A percentile compares a stretch with the other conserved stretches of the same genome.
Conservation (phyloP, 2,329 filamentous ascomycete species). For the Aspergillus pseudonomiae region DNA sequence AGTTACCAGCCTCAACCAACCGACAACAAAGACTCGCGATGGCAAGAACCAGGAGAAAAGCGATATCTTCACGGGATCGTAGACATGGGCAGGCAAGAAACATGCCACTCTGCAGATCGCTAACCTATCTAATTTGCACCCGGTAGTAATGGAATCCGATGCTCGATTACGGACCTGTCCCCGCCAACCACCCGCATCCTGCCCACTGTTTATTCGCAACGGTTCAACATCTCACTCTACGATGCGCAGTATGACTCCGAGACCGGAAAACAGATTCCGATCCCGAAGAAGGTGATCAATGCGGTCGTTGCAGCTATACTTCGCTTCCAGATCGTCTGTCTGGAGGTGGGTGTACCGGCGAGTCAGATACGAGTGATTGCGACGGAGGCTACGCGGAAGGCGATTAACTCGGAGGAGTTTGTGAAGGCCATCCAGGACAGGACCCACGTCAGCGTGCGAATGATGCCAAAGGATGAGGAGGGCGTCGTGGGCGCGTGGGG, state of each 20-base stretch:
- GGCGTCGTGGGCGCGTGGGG: slow-evolving; percentile 81
- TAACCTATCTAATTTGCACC: not conserved
- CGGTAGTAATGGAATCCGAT: slow-evolving; percentile 79
- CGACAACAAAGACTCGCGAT: not conserved
- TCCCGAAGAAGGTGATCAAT: slow-evolving; percentile 62
- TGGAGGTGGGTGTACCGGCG: slow-evolving; percentile 65
- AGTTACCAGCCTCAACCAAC: not conserved
- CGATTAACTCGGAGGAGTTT: slow-evolving; percentile 72
- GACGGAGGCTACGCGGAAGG: slow-evolving; percentile 85
- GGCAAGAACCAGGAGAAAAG: not conserved
- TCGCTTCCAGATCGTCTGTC: slow-evolving; percentile 71
- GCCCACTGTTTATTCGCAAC: slow-evolving; percentile 74
- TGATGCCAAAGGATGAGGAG: slow-evolving; percentile 79
- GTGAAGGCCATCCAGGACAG: slow-evolving; percentile 63
- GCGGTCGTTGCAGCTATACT: slow-evolving; percentile 67
- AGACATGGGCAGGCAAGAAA: not conserved
- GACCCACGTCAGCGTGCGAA: slow-evolving; percentile 68
- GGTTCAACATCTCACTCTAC: slow-evolving; percentile 80
- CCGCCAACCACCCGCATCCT: slow-evolving; percentile 73
- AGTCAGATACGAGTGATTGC: slow-evolving; percentile 73
- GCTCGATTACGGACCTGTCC: slow-evolving; percentile 79
- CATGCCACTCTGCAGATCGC: not conserved
- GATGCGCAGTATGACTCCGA: slow-evolving; percentile 63
- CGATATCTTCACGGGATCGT: not conserved
- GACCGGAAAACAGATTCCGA: slow-evolving; percentile 51